Evolutionary conservation across 2,329 filamentous ascomycete genomes (phyloP), one percentile per base, ranked within the genome.

Genomic region (Beauveria scarabaeidicola): DNA sequence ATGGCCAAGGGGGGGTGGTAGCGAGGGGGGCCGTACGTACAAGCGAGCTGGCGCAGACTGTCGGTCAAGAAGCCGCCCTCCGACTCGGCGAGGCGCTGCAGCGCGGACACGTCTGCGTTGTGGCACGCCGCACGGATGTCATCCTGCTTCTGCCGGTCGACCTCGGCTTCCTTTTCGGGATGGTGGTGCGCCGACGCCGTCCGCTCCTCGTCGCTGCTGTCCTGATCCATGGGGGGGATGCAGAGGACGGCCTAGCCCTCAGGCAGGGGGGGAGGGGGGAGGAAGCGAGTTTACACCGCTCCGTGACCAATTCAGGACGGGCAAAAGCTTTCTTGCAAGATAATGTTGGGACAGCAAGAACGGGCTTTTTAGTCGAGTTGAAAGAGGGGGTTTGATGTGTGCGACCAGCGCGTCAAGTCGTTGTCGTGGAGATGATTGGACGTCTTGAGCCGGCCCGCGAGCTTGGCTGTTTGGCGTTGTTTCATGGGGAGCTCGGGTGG

Each of bases 1-100:
- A 17, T 27, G 41, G 5, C 13, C 13, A 25, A 3, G 19, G 15
- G 40, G 2, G 41, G 10, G n/a, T 3, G 36, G 23, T 17, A 21
- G 21, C 23, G 36, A n/a, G 25, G 48, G 27, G 29, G 25, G 47
- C 19, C 21, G 65, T 36, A 63, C 38, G 83, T 82, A 95, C 93
- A 97, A 65, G 90, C 91, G 72, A 78, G 76, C 68, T 83, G 82
- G 65, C 92, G 87, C 63, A 94, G 72, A 29, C 78, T 74, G 69
- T 91, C 88, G 21, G 78, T 80, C 59, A 90, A 69, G 63, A 91
- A 80, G 19, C 88, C 88, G n/a, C 85, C 87, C 57, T 77, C 74
- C 1, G 84, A 83, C 55, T 81, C 80, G 43, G 88, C 87, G 62
- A 88, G 75, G 13, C 68, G 67, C 62, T 81, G 77, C 59, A 91